Evolutionary conservation across 495 filamentous ascomycete species (phyloP), one percentile per base, ranked within the genome.

Genomic region (Chaetomium fimeti): DNA sequence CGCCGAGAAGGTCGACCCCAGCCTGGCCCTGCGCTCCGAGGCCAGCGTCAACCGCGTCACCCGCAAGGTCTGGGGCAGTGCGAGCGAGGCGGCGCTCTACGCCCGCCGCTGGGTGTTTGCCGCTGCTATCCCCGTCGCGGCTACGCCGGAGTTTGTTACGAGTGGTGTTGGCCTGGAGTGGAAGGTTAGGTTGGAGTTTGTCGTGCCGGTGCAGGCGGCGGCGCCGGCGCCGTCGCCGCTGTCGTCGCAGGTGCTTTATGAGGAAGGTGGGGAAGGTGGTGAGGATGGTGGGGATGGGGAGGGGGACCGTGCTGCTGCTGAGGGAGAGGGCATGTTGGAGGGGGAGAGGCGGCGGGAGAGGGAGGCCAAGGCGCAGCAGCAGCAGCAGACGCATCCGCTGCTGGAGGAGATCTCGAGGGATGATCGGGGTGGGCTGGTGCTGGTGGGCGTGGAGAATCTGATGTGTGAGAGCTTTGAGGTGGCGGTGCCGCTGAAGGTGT

Each of bases 381-480:
- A 24, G 43, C 38, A 64, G 9, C 40, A 58, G 20, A 67, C 72
- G 16, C 76, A 78, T 60, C 74, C 76, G 1, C 79, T 81, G 73
- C 77, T 82, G 12, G 88, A 89, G 67, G 86, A 89, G 70, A 77
- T 89, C 8, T 80, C 81, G 9, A 76, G 79, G 16, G 91, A 96
- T 72, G 91, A 96, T 63, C 78, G 90, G 27, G 91, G 91, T 0
- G 79, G 81, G 2, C 68, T 81, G 20, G 81, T 90, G 1, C 70
- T 91, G 43, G 88, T 88, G 4, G 88, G 91, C 1, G 83, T 87
- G 64, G 90, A 95, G 76, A 85, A 85, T 65, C 69, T 97, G 61
- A 81, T 84, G 20, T 92, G 91, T 67, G 92, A 96, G 80, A 92
- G 88, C 20, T 97, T 97, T 76, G 92, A 96, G 72, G 88, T 97